Evolutionary conservation across 345 rosid genomes (phyloP).

Genomic region (Hibiscus tridactylites): DNA sequence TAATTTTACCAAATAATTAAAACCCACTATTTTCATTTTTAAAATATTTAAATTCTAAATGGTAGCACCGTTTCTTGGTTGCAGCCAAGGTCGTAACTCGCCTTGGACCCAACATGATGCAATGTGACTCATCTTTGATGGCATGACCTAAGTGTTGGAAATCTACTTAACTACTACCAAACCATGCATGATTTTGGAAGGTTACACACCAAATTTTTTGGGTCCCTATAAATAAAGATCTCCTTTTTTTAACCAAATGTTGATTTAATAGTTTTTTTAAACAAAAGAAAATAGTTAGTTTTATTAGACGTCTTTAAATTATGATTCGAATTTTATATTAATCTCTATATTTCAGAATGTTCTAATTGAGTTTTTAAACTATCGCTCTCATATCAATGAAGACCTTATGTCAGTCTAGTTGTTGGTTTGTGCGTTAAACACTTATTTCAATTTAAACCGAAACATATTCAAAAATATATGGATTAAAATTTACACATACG

Average conservation of each 20-base stretch:
- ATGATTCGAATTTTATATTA: too few species aligned
- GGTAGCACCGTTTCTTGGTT: not conserved
- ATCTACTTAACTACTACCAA: constrained; percentile 1
- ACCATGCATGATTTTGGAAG: not conserved
- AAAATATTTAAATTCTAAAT: not conserved
- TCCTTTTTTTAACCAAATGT: not conserved
- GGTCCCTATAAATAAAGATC: not conserved
- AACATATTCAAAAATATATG: too few species aligned
- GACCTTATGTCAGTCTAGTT: too few species aligned
- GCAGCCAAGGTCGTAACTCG: not conserved
- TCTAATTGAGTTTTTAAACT: too few species aligned
- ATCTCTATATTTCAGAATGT: too few species aligned
- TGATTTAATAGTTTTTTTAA: not conserved
- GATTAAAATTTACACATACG: too few species aligned
- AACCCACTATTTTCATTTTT: not conserved
- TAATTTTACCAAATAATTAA: not conserved
- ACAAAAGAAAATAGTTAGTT: too few species aligned
- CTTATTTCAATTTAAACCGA: not conserved
- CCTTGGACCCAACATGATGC: not conserved
- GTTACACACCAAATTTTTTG: not conserved
- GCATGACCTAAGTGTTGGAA: not conserved
- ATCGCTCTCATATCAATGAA: too few species aligned
- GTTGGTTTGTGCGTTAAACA: too few species aligned
- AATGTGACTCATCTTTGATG: not conserved
- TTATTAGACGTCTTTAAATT: too few species aligned